Base-by-base conservation (phyloP, 1,284 basidiomycete species). In the Cryptococcus sp. region DNA sequence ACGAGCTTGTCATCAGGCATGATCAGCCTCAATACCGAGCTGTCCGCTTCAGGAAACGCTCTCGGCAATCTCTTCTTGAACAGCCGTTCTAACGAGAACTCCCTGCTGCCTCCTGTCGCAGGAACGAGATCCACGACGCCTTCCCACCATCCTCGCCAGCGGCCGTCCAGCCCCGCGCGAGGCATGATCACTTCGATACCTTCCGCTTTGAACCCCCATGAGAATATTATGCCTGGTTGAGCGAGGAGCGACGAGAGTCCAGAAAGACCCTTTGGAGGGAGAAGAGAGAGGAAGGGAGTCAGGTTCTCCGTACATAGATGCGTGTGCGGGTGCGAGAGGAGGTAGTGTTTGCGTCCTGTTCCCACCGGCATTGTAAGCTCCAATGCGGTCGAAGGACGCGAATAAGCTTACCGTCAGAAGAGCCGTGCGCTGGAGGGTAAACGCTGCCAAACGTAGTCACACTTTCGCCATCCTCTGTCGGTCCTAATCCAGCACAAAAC, bases 281-380 rank as follows among this genome's bases (percentile, higher is more conserved):
- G 81, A 6, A 98, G 86, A 71, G 94, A 93, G 56, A 98, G 83
- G 78, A 98, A 94, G 0, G 96, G 95, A 0, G 94, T 95, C 6
- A 99, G 81, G 75, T 98, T 98, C 74, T 99, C 96, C 2, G 95
- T 99, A 74, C 95, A 99, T 17, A 96, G 89, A 62, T 88, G 7
- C 86, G 90, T 83, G 19, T 86, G 85, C 0, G 88, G 90, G 66
- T 93, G 89, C 49, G 78, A 74, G 19, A 81, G 78, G 80, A 83
- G 83, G 59, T 65, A 70, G 46, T 70, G 73, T 0, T 69, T 69
- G 1, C 69, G 54, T 45, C 68, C 74, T 75, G 51, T 0, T 6
- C 16, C 56, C 31, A 57, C 54, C 17, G 49, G 27, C 52, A 39
- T 8, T 53, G 47, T 31, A 13, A 47, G 22, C 44, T 15, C 31